Evolutionary conservation across 352 stramenopile genomes (phyloP), one percentile per base, ranked within the genome.

Genomic region (Aphanomyces cochlioides): DNA sequence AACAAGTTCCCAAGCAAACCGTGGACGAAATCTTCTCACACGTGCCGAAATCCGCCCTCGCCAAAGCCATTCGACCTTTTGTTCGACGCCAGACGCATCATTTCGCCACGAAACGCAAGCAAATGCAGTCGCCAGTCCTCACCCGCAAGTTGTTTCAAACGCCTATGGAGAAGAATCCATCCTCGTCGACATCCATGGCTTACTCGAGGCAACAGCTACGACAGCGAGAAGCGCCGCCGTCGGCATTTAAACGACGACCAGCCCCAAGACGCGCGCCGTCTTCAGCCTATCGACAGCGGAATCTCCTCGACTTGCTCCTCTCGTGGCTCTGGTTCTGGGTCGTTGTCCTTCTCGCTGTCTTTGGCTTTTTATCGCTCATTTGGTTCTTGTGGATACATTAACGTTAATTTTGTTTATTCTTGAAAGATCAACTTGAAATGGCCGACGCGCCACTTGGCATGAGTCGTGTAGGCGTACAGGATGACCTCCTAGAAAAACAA

Each of bases 111-210:
- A 40, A 17, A 13, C 19, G 37, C 17, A 61, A 61, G 37, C 19
- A 37, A 13, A 61, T 61, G 54, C 54, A 61, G 54, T 61, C 54
- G 54, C 54, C 54, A 7, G 54, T 61, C 6, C 54, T 61, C 17
- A 4, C 54, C 10, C 17, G 54, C 19, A 37, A 17, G 6, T 37
- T 61, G 6, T 61, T 61, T 17, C 36, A 39, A 28, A 37, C 13
- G 19, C 13, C 28, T 0, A 28, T 28, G 28, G 28, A 28, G 28
- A 28, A 28, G 2, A 28, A 28, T 28, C 28, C 54, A 37, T 37
- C 54, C 5, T 61, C 54, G 7, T 21, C 50, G 21, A 43, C 19
- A 13, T 37, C 39, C 5, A 19, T 10, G 34, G 54, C 19, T 6
- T 8, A 36, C 50, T 58, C 54, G 54, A 39, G 5, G 5, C 5